phyloP scores from a whole-genome alignment of 2,329 filamentous ascomycete species.

The Penicillium sp. region DNA sequence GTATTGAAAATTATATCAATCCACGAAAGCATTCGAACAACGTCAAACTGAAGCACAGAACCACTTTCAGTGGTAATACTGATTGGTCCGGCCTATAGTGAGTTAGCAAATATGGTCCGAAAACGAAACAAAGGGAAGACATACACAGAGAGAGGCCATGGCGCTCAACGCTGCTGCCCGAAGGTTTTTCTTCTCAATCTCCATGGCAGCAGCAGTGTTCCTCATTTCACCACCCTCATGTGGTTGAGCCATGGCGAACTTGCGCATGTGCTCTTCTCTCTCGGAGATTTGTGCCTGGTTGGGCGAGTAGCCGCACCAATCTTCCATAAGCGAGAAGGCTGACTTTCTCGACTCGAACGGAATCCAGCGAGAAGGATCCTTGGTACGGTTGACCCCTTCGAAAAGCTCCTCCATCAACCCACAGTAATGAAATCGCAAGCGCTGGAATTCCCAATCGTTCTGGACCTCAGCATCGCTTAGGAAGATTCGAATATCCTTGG shows the following conservation, averaged over 20 bases:
- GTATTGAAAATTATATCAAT: slow-evolving; percentile 93
- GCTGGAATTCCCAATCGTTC: slow-evolving; percentile 91
- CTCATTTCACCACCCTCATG: slow-evolving; percentile 68
- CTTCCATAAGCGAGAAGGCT: slow-evolving; percentile 94
- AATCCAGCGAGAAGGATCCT: slow-evolving; percentile 89
- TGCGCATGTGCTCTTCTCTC: slow-evolving; percentile 81
- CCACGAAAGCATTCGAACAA: slow-evolving; percentile 90
- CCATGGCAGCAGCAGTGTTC: slow-evolving; percentile 82
- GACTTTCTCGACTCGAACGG: slow-evolving; percentile 95
- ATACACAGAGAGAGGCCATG: slow-evolving; percentile 88
- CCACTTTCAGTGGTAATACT: slow-evolving; percentile 85
- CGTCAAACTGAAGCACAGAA: slow-evolving; percentile 83
- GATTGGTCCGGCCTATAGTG: slow-evolving; percentile 60
- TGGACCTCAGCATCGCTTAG: slow-evolving; percentile 93
- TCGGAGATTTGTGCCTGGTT: slow-evolving; percentile 79
- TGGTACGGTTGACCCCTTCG: slow-evolving; percentile 80
- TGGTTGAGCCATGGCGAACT: slow-evolving; percentile 77
- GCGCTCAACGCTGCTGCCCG: slow-evolving; percentile 86
- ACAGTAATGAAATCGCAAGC: slow-evolving; percentile 87
- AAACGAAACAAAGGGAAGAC: slow-evolving; percentile 31
- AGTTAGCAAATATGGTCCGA: slow-evolving; percentile 13
- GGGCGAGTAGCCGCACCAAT: slow-evolving; percentile 97
- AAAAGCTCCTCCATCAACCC: slow-evolving; percentile 90
- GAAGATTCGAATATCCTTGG: slow-evolving; percentile 89
- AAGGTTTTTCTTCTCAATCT: slow-evolving; percentile 93